Conservation (phyloP, 306 rosid genomes). For the Crotalaria pallida region DNA sequence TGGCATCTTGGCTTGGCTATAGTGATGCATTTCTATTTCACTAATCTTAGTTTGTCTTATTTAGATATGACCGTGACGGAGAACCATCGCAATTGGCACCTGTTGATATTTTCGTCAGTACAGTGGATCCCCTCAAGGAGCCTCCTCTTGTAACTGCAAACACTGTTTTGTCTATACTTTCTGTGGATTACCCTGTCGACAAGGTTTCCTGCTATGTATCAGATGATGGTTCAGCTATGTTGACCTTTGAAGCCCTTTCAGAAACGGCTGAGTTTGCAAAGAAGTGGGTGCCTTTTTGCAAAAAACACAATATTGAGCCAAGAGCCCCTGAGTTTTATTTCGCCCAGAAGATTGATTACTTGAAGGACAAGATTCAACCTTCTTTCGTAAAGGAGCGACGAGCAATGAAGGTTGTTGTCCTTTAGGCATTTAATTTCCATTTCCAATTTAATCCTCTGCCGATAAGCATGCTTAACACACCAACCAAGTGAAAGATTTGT, state of each 20-base stretch:
- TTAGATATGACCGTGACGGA: slow-evolving; percentile 93
- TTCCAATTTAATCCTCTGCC: slow-evolving; percentile 1
- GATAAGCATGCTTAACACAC: not conserved
- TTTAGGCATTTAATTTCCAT: slow-evolving; percentile 8
- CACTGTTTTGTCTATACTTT: slow-evolving; percentile 96
- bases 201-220: slow-evolving; percentile 98
- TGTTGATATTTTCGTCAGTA: slow-evolving; percentile 90
- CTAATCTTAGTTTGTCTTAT: slow-evolving; percentile 25
- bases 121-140: slow-evolving; percentile 99
- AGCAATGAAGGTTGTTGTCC: slow-evolving; percentile 87
- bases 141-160: slow-evolving; percentile 95
- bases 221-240: slow-evolving; percentile 99
- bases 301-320: slow-evolving; percentile 90
- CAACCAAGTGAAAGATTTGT: too few relatives aligned
- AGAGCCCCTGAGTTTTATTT: slow-evolving; percentile 99
- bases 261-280: slow-evolving; percentile 99
- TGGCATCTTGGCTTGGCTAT: not conserved
- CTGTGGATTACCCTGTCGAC: slow-evolving; percentile 99
- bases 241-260: slow-evolving; percentile 92
- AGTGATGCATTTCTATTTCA: slow-evolving; percentile 1
- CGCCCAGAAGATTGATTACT: slow-evolving; percentile 93
- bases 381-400: slow-evolving; percentile 97
- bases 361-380: slow-evolving; percentile 96
- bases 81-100: slow-evolving; percentile 96
- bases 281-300: slow-evolving; percentile 98